phyloP scores from a whole-genome alignment of 2,329 filamentous ascomycete species.

The Fusarium metavorans region DNA sequence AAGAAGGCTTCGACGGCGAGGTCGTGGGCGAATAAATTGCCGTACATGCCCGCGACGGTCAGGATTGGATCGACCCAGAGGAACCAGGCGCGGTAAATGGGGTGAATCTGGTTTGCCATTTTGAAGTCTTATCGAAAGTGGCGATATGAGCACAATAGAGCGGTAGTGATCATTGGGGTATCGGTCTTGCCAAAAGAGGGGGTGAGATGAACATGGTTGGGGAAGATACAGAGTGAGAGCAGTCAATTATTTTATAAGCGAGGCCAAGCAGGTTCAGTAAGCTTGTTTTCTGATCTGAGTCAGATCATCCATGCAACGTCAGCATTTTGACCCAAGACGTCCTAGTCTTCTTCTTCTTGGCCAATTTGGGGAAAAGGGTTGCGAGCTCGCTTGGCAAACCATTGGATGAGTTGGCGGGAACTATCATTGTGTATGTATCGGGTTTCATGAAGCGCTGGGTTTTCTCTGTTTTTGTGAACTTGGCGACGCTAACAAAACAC shows the following conservation, averaged over 20 bases:
- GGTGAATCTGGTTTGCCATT: slow-evolving; percentile 28
- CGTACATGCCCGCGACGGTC: slow-evolving; percentile 31
- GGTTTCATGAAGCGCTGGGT: background rate
- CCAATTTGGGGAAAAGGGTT: background rate
- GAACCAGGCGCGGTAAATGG: slow-evolving; percentile 35
- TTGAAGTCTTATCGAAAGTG: background rate
- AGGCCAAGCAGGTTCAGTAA: background rate
- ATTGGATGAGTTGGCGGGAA: background rate
- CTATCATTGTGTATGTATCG: background rate
- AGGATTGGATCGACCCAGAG: slow-evolving; percentile 41
- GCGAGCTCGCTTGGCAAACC: background rate
- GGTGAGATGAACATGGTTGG: background rate
- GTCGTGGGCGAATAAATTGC: slow-evolving; percentile 33
- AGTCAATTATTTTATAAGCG: background rate
- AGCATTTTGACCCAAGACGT: background rate
- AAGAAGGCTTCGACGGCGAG: slow-evolving; percentile 30
- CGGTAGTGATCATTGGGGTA: background rate
- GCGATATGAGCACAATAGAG: background rate
- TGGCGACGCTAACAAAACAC: background rate
- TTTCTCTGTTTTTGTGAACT: background rate
- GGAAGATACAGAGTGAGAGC: background rate
- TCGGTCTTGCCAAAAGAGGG: background rate
- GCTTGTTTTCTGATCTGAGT: background rate
- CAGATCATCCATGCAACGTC: background rate
- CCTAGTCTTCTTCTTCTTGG: background rate